A percentile compares a stretch with the other conserved stretches of the same genome.
Evolutionary conservation across 441 rosid species (phyloP).

Genomic region (Sinapis alba): DNA sequence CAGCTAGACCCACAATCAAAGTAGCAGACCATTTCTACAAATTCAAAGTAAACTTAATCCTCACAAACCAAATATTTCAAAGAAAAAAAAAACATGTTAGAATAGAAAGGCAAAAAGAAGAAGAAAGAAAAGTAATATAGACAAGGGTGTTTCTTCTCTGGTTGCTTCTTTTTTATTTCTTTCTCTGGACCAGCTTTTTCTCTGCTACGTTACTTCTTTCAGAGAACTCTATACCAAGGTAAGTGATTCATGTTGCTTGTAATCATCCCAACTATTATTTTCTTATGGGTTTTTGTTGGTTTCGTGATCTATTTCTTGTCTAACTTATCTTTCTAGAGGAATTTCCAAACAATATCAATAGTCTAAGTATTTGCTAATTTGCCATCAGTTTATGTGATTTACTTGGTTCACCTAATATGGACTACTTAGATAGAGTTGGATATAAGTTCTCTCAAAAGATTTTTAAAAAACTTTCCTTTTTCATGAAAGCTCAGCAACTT

Average conservation of each 20-base stretch:
- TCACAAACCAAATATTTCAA: neutral
- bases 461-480: constrained; percentile 16
- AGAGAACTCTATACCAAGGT: constrained; percentile 29
- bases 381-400: constrained; percentile 5
- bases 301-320: neutral
- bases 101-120: constrained; percentile 29
- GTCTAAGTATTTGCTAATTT: neutral
- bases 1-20: constrained; percentile 48
- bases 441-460: constrained; percentile 21
- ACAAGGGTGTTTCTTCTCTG: constrained; percentile 23
- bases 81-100: neutral
- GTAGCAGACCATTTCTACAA: constrained; percentile 29
- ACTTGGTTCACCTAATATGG: constrained; percentile 23
- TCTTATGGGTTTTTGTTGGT: neutral
- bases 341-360: neutral
- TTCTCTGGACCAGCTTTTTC: constrained; percentile 19
- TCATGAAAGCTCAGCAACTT: constrained; percentile 37
- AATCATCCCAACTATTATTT: neutral
- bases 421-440: constrained; percentile 29
- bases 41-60: constrained; percentile 18
- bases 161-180: constrained; percentile 19
- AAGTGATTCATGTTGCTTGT: constrained; percentile 22
- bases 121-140: constrained; percentile 10
- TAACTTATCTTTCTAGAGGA: neutral
- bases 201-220: constrained; percentile 22